A percentile compares a stretch with the other conserved stretches of the same genome.
These are phyloP conservation scores for Dovyalis caffra DNA, from an alignment of 345 rosid species.

Conservation along the genomic window DNA sequence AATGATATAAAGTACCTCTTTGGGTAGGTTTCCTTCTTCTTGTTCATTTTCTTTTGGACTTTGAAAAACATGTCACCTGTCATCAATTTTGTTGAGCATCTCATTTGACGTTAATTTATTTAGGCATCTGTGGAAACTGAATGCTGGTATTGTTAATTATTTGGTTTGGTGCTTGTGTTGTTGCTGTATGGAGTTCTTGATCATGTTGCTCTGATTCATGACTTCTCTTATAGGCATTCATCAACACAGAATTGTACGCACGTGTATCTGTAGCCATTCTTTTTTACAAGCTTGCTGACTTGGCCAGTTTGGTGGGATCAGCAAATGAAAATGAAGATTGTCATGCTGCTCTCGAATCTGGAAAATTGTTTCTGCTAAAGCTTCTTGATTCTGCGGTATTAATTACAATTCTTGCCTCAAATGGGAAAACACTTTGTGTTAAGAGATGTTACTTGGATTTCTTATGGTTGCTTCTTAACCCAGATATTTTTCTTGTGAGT, in stretches of 20 bases:
- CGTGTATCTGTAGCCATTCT: slow-evolving; percentile 90
- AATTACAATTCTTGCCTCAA: background rate
- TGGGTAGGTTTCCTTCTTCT: background rate
- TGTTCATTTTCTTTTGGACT: background rate
- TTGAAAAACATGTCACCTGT: background rate
- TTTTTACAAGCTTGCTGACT: slow-evolving; percentile 65
- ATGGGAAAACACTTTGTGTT: background rate
- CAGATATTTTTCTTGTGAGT: no score
- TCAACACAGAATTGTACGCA: slow-evolving; percentile 90
- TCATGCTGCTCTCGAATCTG: slow-evolving; percentile 63
- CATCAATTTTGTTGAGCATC: no score
- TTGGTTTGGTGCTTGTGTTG: background rate
- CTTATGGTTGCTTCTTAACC: background rate
- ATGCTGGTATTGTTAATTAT: background rate
- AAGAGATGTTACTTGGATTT: background rate
- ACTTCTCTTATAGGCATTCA: slow-evolving; percentile 53
- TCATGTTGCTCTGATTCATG: slow-evolving; percentile 8
- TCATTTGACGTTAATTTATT: background rate
- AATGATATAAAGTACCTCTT: background rate
- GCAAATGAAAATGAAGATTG: slow-evolving; percentile 43
- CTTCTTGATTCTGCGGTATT: slow-evolving; percentile 89
- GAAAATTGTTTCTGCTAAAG: slow-evolving; percentile 72
- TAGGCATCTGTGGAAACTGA: background rate
- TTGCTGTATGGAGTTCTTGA: background rate
- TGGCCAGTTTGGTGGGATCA: slow-evolving; percentile 47